phyloP scores from a whole-genome alignment of 2,329 filamentous ascomycete species.

The Monilinia polystroma region DNA sequence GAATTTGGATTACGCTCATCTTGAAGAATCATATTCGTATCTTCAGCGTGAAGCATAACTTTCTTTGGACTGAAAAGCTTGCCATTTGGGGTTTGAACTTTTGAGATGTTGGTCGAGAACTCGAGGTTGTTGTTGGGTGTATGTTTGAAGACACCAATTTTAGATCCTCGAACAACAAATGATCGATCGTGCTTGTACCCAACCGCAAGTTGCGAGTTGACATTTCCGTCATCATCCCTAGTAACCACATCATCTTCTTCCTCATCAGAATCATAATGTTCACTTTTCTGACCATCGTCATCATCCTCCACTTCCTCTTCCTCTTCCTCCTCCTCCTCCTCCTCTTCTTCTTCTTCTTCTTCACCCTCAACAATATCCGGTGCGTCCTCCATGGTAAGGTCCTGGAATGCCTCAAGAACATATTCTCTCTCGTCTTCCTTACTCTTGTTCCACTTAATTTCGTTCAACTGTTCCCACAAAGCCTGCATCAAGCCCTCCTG shows the following conservation, averaged over 20 bases:
- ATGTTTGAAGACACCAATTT: constrained; percentile 99
- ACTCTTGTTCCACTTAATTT: constrained; percentile 89
- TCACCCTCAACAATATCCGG: constrained; percentile 51
- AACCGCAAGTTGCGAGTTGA: constrained; percentile 92
- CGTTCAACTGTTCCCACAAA: constrained; percentile 93
- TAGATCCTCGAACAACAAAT: constrained; percentile 93
- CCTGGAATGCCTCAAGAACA: constrained; percentile 91
- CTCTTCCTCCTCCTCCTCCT: constrained; percentile 46
- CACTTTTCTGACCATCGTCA: constrained; percentile 64
- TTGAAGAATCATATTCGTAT: constrained; percentile 41
- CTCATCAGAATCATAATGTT: constrained; percentile 73
- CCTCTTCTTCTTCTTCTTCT: constrained; percentile 51
- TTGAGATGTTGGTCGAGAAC: constrained; percentile 96
- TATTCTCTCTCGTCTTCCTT: constrained; percentile 94
- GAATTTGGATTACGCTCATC: constrained; percentile 72
- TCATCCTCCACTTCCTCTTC: constrained; percentile 54
- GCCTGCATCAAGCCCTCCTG: constrained; percentile 94
- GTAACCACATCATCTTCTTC: constrained; percentile 75
- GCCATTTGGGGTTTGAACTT: constrained; percentile 84
- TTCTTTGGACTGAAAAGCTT: constrained; percentile 87
- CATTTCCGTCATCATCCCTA: constrained; percentile 70
- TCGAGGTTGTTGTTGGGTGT: constrained; percentile 88
- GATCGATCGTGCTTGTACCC: constrained; percentile 97
- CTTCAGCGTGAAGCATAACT: constrained; percentile 42
- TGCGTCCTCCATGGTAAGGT: constrained; percentile 85